Evolutionary conservation across 345 rosid species (phyloP).

Genomic region (Eucalyptus camaldulensis): DNA sequence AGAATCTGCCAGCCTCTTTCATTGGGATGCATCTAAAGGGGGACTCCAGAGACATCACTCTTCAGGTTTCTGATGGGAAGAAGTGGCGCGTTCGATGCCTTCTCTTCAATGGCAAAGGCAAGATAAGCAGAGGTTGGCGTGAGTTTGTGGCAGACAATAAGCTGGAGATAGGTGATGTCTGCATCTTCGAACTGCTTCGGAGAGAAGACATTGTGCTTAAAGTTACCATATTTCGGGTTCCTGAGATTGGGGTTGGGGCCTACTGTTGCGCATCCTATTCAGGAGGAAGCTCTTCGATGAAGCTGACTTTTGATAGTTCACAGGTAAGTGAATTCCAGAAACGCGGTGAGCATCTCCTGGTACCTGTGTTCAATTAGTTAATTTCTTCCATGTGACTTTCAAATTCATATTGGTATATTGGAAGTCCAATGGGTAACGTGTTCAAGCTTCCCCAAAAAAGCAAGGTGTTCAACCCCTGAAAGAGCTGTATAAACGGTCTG

Average conservation of each 20-base stretch:
- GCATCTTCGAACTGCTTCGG: conserved; percentile 2
- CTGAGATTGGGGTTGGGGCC: background rate
- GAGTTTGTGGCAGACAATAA: background rate
- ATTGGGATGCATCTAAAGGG: background rate
- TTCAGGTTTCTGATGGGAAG: conserved; percentile 5
- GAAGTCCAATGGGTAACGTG: background rate
- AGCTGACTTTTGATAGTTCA: background rate
- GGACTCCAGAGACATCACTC: background rate
- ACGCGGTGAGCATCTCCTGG: background rate
- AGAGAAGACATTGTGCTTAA: background rate
- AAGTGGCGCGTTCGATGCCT: background rate
- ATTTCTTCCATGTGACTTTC: background rate
- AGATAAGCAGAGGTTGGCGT: background rate
- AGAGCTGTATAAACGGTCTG: background rate
- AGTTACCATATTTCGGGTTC: background rate
- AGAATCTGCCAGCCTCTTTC: conserved; percentile 1
- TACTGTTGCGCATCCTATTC: background rate
- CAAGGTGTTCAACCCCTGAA: background rate
- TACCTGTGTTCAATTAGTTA: background rate
- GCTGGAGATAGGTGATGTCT: conserved; percentile 8
- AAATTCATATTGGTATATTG: background rate
- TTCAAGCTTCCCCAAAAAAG: background rate
- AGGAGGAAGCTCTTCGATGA: background rate
- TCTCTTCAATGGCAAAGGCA: background rate
- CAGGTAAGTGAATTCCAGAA: background rate